Evolutionary conservation across 176 grass and related monocot genomes (phyloP), one percentile per base, ranked within the genome.

Genomic region (Echinochloa phyllopogon): DNA sequence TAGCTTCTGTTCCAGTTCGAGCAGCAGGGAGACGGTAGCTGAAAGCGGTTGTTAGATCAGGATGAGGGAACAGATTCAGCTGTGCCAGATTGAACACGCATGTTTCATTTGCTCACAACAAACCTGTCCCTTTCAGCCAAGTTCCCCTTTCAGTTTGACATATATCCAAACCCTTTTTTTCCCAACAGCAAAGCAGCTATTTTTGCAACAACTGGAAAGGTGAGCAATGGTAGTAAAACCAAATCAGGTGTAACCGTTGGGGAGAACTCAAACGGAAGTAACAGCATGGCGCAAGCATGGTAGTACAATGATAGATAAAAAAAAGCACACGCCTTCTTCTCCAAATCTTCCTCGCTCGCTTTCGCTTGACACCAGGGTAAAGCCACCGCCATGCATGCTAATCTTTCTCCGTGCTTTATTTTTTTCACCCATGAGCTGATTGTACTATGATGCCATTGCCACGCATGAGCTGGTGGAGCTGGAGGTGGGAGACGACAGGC

Each of bases 401-500:
- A n/a, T 63, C 60, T 37, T 20, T 38, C 12, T 5, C 16, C n/a
- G n/a, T n/a, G n/a, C n/a, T n/a, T n/a, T n/a, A n/a, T n/a, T n/a
- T n/a, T n/a, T 2, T 9, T 47, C 0, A 4, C 18, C 36, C 6
- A 44, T 15, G 23, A 4, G 24, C 6, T 57, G 16, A 43, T 77
- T 49, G 42, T 53, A 33, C 29, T 14, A 44, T 1, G 44, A 59
- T 42, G 29, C 24, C 59, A 66, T 36, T 6, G 17, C 29, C 29
- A 20, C 10, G n/a, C 9, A 23, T 0, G 21, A 59, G 10, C 61
- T 21, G 12, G 56, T 11, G 42, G 21, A 59, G 10, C 61, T 21
- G 12, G 56, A 11, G 42, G 17, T 2, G 40, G 37, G 41, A 40
- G 85, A 16, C 41, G 71, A 70, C 79, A 88, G 79, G 42, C 52